Percentiles rank a stretch among this genome's conserved stretches.
These are phyloP conservation scores for Suillus bovinus DNA, from an alignment of 768 basidiomycete species.

Conservation along the genomic window DNA sequence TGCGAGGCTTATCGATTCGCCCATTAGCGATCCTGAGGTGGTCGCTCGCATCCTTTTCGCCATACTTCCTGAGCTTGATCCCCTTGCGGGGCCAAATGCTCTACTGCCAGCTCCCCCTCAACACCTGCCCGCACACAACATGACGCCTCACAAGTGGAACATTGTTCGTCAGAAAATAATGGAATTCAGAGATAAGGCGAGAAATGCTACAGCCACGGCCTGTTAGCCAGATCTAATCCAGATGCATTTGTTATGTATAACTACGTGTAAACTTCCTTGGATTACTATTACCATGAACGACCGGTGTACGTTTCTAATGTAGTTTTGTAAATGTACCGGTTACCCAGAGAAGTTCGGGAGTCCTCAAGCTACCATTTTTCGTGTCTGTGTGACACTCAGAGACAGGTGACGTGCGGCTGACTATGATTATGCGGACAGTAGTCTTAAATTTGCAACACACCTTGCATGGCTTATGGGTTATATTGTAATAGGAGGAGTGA, in stretches of 20 bases:
- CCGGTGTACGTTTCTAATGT: background rate
- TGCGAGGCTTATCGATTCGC: constrained; percentile 3
- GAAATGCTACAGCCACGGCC: background rate
- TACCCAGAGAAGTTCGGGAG: background rate
- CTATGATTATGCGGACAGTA: too few relatives aligned
- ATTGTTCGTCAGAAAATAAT: background rate
- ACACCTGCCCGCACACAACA: background rate
- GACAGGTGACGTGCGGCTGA: too few relatives aligned
- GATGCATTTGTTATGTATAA: background rate
- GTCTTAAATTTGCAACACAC: too few relatives aligned
- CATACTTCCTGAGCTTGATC: constrained; percentile 8
- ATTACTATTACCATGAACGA: background rate
- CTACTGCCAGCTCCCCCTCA: background rate
- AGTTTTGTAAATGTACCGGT: background rate
- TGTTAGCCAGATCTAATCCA: background rate
- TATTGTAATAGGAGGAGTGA: too few relatives aligned
- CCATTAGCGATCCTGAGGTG: background rate
- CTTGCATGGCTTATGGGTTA: too few relatives aligned
- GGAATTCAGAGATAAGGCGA: background rate
- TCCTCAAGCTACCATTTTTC: too few relatives aligned
- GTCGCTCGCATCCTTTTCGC: constrained; percentile 6
- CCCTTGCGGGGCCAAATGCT: background rate
- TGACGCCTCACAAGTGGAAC: background rate
- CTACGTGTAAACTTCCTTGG: background rate
- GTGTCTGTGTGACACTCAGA: too few relatives aligned